Base-by-base conservation (phyloP, 164 flowering plant genomes). In the Euptelea pleiosperma region DNA sequence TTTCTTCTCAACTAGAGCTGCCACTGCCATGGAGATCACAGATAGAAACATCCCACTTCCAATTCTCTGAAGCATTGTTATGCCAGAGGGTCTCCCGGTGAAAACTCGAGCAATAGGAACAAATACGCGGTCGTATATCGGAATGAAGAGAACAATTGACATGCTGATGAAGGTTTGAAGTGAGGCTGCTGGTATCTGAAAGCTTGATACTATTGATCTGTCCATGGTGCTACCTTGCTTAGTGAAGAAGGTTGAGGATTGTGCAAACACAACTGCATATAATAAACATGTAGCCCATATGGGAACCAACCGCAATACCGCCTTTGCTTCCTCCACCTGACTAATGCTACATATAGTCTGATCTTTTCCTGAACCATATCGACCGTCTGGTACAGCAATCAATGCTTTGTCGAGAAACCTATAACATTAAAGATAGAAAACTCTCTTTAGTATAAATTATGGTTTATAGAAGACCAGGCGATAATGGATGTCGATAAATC, bases 191-290 rank as follows among this genome's bases (percentile, higher is more conserved):
- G 74, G 73, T 18, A 73, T 26, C 28, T 52, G 35, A 19, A 73
- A 43, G 57, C 31, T 54, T 11, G 68, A 39, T 30, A 66, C 71
- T 8, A 66, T 40, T 24, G 37, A 34, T 50, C 77, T 52, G 26
- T 70, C 71, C 74, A 73, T 62, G 46, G 77, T 73, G 51, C 60
- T 61, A 22, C 73, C 76, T 55, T 73, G 76, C 67, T 73, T 73
- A 19, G 73, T 73, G 59, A 68, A 73, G 63, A 73, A 73, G 18
- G 76, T 69, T 5, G 76, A 40, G 6, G 64, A 60, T 41, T 73
- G 64, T 25, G 76, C 69, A 44, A 60, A 51, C 3, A 69, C 70
- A 12, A 72, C 31, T 2, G 66, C 72, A 62, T 69, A 73, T 16
- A 61, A 28, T 28, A 73, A 61, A 43, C 70, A 68, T n/a, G 70